These are phyloP conservation scores for Leavenworthia alabamica DNA, from an alignment of 345 rosid species.

Conservation along the genomic window DNA sequence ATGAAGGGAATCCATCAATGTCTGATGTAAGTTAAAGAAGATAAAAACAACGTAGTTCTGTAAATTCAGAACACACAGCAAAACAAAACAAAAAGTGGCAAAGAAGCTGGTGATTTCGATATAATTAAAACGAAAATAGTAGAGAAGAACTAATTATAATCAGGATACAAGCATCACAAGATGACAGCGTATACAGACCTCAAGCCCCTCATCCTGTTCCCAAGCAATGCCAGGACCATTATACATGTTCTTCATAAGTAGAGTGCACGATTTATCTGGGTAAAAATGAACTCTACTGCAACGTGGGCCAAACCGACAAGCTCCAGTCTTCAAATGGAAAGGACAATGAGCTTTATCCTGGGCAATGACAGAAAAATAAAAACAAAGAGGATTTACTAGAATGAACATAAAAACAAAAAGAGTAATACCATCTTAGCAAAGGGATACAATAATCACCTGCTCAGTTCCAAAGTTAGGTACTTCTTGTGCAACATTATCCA, in stretches of 20 bases:
- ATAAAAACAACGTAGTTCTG: constrained; percentile 6
- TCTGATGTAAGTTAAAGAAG: constrained; percentile 59
- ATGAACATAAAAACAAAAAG: neutral
- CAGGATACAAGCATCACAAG: constrained; percentile 83
- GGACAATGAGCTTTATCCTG: constrained; percentile 99
- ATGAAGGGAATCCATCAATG: constrained; percentile 40
- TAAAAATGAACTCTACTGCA: constrained; percentile 97
- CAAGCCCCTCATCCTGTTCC: constrained; percentile 99
- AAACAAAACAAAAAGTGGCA: constrained; percentile 10
- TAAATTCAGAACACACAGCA: constrained; percentile 9
- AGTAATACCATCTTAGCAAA: neutral
- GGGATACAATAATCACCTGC: constrained; percentile 42
- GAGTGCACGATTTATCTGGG: constrained; percentile 75
- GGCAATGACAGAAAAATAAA: neutral
- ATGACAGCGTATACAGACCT: constrained; percentile 88
- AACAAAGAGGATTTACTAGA: neutral
- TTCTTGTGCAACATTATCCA: constrained; percentile 73
- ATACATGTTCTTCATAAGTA: constrained; percentile 92
- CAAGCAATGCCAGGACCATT: constrained; percentile 90
- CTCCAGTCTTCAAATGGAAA: constrained; percentile 91
- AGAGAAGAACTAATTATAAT: constrained; percentile 18
- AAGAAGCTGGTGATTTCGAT: neutral
- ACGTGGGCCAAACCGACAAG: constrained; percentile 92
- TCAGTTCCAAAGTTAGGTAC: constrained; percentile 95
- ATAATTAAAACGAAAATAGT: neutral